phyloP scores from a whole-genome alignment of 176 grass and related monocot genomes.

The Echinochloa phyllopogon region DNA sequence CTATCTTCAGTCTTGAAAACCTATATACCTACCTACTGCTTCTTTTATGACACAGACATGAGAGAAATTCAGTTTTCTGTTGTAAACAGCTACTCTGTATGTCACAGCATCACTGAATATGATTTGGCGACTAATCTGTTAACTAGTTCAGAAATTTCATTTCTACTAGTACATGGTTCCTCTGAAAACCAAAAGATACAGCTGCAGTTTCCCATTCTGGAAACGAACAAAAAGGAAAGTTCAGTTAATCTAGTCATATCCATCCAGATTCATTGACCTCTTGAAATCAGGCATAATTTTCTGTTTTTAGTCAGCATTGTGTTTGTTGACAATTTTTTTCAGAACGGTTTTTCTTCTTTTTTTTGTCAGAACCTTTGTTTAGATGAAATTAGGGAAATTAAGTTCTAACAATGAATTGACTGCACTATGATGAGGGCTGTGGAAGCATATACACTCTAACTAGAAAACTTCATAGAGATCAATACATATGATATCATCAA shows the following conservation, averaged over 20 bases:
- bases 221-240: background rate
- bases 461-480: background rate
- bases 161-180: background rate
- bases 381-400: background rate
- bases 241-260: background rate
- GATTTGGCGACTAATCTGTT: background rate
- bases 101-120: background rate
- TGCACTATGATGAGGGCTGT: background rate
- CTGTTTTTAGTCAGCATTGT: conserved; percentile 13
- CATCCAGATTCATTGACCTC: too few relatives aligned
- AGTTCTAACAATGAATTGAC: background rate
- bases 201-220: background rate
- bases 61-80: background rate
- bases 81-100: background rate
- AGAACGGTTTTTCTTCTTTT: too few relatives aligned
- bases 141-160: background rate
- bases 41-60: background rate
- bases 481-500: background rate
- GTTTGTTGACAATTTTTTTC: background rate
- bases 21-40: background rate
- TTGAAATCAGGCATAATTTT: background rate
- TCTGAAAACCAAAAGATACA: background rate
- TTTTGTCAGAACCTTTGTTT: background rate
- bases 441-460: background rate
- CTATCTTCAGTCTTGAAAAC: background rate